A percentile compares a stretch with the other conserved stretches of the same genome.
Evolutionary conservation across 78 protist genomes (phyloP).

Genomic region (Planoprotostelium fungivorum): DNA sequence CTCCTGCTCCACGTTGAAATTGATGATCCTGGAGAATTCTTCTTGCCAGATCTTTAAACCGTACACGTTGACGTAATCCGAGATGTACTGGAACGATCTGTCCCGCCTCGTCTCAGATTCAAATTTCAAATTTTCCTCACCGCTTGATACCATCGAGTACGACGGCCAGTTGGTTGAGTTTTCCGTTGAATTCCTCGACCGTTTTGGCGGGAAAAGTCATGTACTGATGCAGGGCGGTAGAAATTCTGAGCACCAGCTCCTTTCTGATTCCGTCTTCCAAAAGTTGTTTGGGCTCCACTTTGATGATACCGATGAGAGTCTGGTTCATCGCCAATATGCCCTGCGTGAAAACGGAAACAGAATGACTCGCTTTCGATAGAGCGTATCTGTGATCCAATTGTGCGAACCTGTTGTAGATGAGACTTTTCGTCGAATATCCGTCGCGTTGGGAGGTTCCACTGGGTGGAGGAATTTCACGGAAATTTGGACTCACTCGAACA

Average conservation of each 20-base stretch:
- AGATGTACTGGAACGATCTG: slow-evolving; percentile 67
- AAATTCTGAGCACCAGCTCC: slow-evolving; percentile 83
- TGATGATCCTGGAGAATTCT: slow-evolving; percentile 86
- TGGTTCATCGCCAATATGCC: slow-evolving; percentile 97
- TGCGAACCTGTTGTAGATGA: slow-evolving; percentile 57
- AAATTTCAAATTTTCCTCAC: slow-evolving; percentile 5
- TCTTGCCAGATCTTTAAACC: slow-evolving; percentile 94
- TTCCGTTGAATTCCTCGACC: slow-evolving; percentile 28
- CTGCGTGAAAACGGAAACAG: slow-evolving; percentile 85
- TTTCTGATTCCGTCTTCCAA: slow-evolving; percentile 94
- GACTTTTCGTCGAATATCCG: no score
- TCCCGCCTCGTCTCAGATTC: no score
- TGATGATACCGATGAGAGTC: slow-evolving; percentile 92
- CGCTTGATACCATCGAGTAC: slow-evolving; percentile 75
- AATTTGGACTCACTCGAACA: slow-evolving; percentile 49
- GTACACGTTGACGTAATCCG: slow-evolving; percentile 88
- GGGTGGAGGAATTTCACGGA: no score
- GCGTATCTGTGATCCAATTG: slow-evolving; percentile 86
- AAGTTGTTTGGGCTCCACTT: slow-evolving; percentile 79
- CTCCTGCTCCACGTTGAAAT: slow-evolving; percentile 92
- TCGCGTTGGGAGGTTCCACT: no score
- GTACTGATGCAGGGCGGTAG: slow-evolving; percentile 56
- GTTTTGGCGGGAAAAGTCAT: slow-evolving; percentile 42
- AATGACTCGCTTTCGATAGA: slow-evolving; percentile 78
- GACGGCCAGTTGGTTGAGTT: slow-evolving; percentile 26